Evolutionary conservation across 2,329 filamentous ascomycete genomes (phyloP).

Genomic region (Ophidiomyces ophidiicola): DNA sequence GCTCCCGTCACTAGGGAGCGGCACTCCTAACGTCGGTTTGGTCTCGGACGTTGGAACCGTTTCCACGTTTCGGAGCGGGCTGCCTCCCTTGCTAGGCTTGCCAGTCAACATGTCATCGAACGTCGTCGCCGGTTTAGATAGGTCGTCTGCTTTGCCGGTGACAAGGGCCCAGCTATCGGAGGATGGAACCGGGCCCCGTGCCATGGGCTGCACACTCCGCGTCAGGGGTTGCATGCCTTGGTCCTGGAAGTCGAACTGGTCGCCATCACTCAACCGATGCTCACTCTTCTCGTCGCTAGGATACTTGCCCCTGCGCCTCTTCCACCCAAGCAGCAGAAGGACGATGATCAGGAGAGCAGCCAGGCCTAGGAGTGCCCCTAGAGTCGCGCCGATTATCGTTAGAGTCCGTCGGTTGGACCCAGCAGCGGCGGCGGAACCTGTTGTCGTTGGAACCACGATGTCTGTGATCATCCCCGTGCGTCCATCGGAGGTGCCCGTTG

Average conservation of each 20-base stretch:
- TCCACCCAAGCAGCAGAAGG: slow-evolving; percentile 44
- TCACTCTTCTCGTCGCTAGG: slow-evolving; percentile 36
- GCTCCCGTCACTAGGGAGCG: neutral
- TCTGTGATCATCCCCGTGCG: slow-evolving; percentile 18
- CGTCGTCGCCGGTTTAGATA: neutral
- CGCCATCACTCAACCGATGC: slow-evolving; percentile 45
- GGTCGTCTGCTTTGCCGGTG: slow-evolving; percentile 23
- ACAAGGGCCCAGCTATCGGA: slow-evolving; percentile 31
- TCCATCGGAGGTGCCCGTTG: slow-evolving; percentile 20
- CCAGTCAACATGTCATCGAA: slow-evolving; percentile 1
- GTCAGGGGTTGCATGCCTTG: slow-evolving; percentile 35
- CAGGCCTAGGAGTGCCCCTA: slow-evolving; percentile 69
- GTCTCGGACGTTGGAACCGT: slow-evolving; percentile 4
- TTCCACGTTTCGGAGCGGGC: slow-evolving; percentile 13
- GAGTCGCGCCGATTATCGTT: slow-evolving; percentile 65
- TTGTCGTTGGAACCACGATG: slow-evolving; percentile 20
- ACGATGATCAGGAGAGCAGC: slow-evolving; percentile 57
- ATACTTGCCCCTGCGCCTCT: slow-evolving; percentile 12
- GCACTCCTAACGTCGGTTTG: no score
- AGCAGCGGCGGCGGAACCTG: slow-evolving; percentile 20
- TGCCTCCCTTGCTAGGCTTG: slow-evolving; percentile 10
- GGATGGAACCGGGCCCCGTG: slow-evolving; percentile 31
- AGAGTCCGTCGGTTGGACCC: slow-evolving; percentile 24
- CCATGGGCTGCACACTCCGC: slow-evolving; percentile 35
- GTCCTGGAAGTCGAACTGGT: slow-evolving; percentile 38